Percentiles rank a stretch among this genome's conserved stretches.
Evolutionary conservation across 306 rosid species (phyloP).

Genomic region (Vigna trinervia): DNA sequence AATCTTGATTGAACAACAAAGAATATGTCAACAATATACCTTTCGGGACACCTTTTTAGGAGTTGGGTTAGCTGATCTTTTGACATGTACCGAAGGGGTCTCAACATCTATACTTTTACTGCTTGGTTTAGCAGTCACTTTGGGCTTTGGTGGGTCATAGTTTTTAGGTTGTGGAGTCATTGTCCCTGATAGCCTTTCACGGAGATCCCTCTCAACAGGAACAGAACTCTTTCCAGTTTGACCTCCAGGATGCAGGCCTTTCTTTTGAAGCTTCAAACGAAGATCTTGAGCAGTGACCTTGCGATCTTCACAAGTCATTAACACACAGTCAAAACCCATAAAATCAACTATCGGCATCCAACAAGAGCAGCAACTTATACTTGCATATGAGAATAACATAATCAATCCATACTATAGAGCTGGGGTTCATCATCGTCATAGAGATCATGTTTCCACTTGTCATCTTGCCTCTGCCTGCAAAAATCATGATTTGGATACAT

Average conservation of each 20-base stretch:
- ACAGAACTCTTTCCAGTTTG: slow-evolving; percentile 62
- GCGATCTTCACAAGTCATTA: slow-evolving; percentile 62
- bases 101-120: slow-evolving; percentile 51
- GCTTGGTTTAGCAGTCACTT: slow-evolving; percentile 47
- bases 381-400: slow-evolving; percentile 41
- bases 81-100: slow-evolving; percentile 49
- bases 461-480: slow-evolving; percentile 82
- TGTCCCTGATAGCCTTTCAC: slow-evolving; percentile 73
- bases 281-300: slow-evolving; percentile 68
- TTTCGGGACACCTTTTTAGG: slow-evolving; percentile 57
- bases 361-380: slow-evolving; percentile 46
- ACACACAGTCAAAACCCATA: slow-evolving; percentile 52
- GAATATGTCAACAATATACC: slow-evolving; percentile 44
- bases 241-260: slow-evolving; percentile 56
- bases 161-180: slow-evolving; percentile 58
- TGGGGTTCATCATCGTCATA: slow-evolving; percentile 54
- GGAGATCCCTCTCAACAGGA: slow-evolving; percentile 67
- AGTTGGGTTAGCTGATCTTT: slow-evolving; percentile 51
- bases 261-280: slow-evolving; percentile 82
- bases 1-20: neutral
- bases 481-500: slow-evolving; percentile 12
- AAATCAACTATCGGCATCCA: slow-evolving; percentile 43
- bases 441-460: slow-evolving; percentile 90
- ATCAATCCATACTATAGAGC: slow-evolving; percentile 63
- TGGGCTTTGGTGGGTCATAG: slow-evolving; percentile 56